Evolutionary conservation across 2,329 filamentous ascomycete genomes (phyloP).

Genomic region (Aspergillus cejpii): DNA sequence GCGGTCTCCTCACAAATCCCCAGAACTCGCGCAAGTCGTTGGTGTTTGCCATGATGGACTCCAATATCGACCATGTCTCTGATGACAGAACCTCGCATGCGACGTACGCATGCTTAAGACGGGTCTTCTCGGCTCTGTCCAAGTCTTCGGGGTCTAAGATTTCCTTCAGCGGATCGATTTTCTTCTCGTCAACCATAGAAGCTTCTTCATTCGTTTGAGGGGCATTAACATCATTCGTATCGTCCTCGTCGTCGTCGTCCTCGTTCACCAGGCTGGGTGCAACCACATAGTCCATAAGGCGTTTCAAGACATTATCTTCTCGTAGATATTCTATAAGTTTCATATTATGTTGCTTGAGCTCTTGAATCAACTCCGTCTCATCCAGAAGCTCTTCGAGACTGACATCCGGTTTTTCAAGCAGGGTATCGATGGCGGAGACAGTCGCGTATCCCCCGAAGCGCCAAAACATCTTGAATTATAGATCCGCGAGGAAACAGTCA

Average conservation of each 20-base stretch:
- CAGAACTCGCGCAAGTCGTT: slow-evolving; percentile 77
- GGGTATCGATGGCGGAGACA: slow-evolving; percentile 90
- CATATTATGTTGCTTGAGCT: slow-evolving; percentile 95
- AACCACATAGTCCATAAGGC: slow-evolving; percentile 83
- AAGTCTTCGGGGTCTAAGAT: slow-evolving; percentile 38
- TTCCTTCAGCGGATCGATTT: slow-evolving; percentile 29
- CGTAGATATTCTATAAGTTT: slow-evolving; percentile 95
- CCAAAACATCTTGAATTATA: slow-evolving; percentile 85
- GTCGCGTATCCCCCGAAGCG: slow-evolving; percentile 98
- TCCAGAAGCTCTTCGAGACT: slow-evolving; percentile 92
- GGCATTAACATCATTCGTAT: slow-evolving; percentile 43
- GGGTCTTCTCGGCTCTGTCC: slow-evolving; percentile 81
- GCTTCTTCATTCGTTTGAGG: slow-evolving; percentile 23
- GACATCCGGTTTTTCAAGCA: slow-evolving; percentile 92
- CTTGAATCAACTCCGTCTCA: slow-evolving; percentile 91
- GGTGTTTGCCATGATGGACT: slow-evolving; percentile 81
- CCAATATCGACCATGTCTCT: slow-evolving; percentile 94
- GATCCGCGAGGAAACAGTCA: slow-evolving; percentile 31
- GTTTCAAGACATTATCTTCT: slow-evolving; percentile 75
- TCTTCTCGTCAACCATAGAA: slow-evolving; percentile 36
- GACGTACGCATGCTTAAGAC: slow-evolving; percentile 88
- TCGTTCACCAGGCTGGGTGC: slow-evolving; percentile 57
- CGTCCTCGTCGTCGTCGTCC: slow-evolving; percentile 48
- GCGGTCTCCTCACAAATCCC: slow-evolving; percentile 76
- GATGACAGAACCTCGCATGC: slow-evolving; percentile 89